Evolutionary conservation across 2,329 filamentous ascomycete species (phyloP), one percentile per base, ranked within the genome.

Genomic region (Fusarium torreyae): DNA sequence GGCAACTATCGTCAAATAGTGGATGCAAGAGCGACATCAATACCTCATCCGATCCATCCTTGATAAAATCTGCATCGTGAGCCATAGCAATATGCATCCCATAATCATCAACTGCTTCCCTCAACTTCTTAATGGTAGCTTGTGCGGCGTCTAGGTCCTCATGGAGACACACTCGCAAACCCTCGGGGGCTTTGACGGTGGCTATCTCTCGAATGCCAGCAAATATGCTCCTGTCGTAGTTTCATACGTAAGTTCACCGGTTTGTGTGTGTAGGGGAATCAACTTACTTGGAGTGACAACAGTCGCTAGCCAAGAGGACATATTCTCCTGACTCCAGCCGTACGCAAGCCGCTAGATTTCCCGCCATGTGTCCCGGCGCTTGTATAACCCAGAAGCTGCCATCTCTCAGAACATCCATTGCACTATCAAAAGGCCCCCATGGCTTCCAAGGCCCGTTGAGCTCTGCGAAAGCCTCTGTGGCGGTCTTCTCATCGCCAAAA

Each of bases 51-150:
- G 31, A 26, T 13, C 38, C 39, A n/a, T 65, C 46, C 15, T 53
- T 65, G 15, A 65, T 61, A 10, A 40, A 65, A 15, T 65, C 62
- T 6, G 57, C 57, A 24, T 65, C 62, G 17, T 65, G 62, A 6
- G 62, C 43, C 62, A 65, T 61, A 39, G 52, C 57, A 24, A 62
- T 53, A 17, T 49, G 62, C 57, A 65, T 65, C 4, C 28, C 52
- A 24, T 65, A 53, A 2, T 53, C 34, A 18, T 50, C 17, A 5
- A 54, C 57, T 10, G 28, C 28, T 31, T 31, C 28, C 28, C 28
- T 31, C 11, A 31, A 13, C 28, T 5, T 11, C 9, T 10, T 13
- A 31, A 31, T 31, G 28, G 28, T 31, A 13, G 3, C 10, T 5
- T 31, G 28, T 31, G 28, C 28, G 10, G 28, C 28, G 2, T 31